Evolutionary conservation across 108 stramenopile species (phyloP), one percentile per base, ranked within the genome.

Genomic region (Nannochloropsis salina): DNA sequence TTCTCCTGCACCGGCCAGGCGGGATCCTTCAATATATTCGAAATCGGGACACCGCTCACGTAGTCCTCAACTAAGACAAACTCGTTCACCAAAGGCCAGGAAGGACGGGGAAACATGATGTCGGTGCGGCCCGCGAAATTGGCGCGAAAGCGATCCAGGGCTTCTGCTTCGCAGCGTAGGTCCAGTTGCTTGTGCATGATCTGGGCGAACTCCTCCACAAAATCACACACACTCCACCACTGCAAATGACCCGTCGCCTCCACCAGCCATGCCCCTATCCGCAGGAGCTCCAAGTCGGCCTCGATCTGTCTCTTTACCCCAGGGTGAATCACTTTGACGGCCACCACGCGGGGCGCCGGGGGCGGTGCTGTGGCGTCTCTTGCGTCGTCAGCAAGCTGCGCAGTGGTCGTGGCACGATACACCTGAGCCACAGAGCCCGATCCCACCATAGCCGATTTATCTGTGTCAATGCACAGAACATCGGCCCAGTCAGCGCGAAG

Each of bases 261-360:
- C 41, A 86, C n/a, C 21, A 45, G 21, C 21, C 45, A 31, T 31
- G 86, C 83, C 3, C 31, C 21, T n/a, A 42, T 44, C 8, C 80
- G 10, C 3, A 86, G 18, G 3, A 86, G 18, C 9, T n/a, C 82
- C 44, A 86, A 42, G 61, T 86, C 86, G 12, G 86, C 82, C 51
- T 81, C 22, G n/a, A 86, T 86, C 41, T 41, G 45, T 45, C 83
- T 20, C 45, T 84, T 44, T 5, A 86, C 86, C 6, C 42, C 31
- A 15, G 80, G 86, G 83, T 83, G 86, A 42, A 86, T 47, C 45
- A 86, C 44, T 5, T 86, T 86, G 21, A 86, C 83, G 9, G 86
- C 86, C n/a, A 86, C 42, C 22, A 42, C 83, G 3, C 44, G 42
- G 44, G 41, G 45, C 15, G 41, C 85, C 22, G 42, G 74, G 82